Evolutionary conservation across 2,329 filamentous ascomycete genomes (phyloP), one percentile per base, ranked within the genome.

Genomic region (Fusarium nurragi): DNA sequence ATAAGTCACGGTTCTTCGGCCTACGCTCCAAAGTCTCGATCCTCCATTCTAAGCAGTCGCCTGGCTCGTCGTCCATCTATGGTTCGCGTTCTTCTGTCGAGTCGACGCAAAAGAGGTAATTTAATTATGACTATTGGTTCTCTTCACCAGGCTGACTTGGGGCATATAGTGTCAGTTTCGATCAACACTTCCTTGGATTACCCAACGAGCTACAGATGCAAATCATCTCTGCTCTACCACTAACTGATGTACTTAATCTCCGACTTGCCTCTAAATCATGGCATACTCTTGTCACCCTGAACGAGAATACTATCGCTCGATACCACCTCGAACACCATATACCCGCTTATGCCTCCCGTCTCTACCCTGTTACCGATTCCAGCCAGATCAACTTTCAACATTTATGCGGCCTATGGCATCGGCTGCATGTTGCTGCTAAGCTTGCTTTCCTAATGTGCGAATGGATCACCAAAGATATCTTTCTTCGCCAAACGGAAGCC

Each of bases 391-490:
- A 81, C 59, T 81, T 90, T 30, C 85, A 88, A 67, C 84, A 89
- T 61, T 75, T 90, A 0, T 89, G 87, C 68, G 83, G 86, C 19
- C 77, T 90, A 67, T 89, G 87, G 87, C 87, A 90, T 72, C 83
- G 87, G 18, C 75, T 90, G 3, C 86, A 89, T 68, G 86, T 89
- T 23, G 85, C 87, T 13, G 82, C 85, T 11, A 90, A 90, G 73
- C 74, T 90, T 14, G 83, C 87, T 0, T 83, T 81, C 55, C 76
- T 87, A 49, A 89, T 89, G 75, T 86, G 86, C 64, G 84, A 88
- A 65, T 86, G 87, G 82, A 86, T 88, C 14, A 87, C 84, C 5
- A 88, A 88, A 65, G 87, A 89, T 60, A 87, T 89, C 13, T 90
- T 90, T 64, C 72, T 89, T 16, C 79, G 85, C 48, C 84, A 80